Conservation (phyloP, 495 filamentous ascomycete genomes). For the Evernia prunastri region DNA sequence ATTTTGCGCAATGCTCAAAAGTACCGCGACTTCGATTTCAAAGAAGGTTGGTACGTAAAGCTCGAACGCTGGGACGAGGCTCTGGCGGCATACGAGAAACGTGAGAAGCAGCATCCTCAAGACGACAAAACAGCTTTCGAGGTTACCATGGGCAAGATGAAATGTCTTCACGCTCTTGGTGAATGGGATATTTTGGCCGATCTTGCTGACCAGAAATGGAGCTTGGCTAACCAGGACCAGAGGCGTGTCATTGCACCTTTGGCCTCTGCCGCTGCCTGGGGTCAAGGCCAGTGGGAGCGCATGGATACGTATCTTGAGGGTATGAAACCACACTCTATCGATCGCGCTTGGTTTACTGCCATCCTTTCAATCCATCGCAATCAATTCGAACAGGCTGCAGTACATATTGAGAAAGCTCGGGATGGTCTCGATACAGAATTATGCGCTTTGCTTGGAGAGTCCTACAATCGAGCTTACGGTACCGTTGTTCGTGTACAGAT, state of each 20-base stretch:
- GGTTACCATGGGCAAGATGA: constrained; percentile 98
- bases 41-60: constrained; percentile 98
- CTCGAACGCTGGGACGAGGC: constrained; percentile 97
- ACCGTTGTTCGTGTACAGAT: constrained; percentile 96
- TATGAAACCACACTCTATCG: constrained; percentile 88
- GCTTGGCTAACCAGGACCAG: constrained; percentile 73
- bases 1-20: constrained; percentile 90
- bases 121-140: constrained; percentile 74
- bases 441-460: constrained; percentile 88
- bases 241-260: constrained; percentile 83
- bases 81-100: constrained; percentile 79
- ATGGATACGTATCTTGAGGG: constrained; percentile 95
- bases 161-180: constrained; percentile 91
- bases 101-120: constrained; percentile 41
- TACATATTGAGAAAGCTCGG: constrained; percentile 82
- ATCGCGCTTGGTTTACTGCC: constrained; percentile 94
- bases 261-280: constrained; percentile 96
- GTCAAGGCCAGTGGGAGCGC: constrained; percentile 88
- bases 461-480: constrained; percentile 91
- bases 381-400: constrained; percentile 78
- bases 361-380: constrained; percentile 91
- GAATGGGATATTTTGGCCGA: constrained; percentile 91
- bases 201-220: constrained; percentile 88
- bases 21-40: constrained; percentile 88
- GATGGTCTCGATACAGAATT: constrained; percentile 93